A percentile compares a stretch with the other conserved stretches of the same genome.
These are phyloP conservation scores for Volutella citrinella DNA, from an alignment of 2,329 filamentous ascomycete genomes.

Conservation along the genomic window DNA sequence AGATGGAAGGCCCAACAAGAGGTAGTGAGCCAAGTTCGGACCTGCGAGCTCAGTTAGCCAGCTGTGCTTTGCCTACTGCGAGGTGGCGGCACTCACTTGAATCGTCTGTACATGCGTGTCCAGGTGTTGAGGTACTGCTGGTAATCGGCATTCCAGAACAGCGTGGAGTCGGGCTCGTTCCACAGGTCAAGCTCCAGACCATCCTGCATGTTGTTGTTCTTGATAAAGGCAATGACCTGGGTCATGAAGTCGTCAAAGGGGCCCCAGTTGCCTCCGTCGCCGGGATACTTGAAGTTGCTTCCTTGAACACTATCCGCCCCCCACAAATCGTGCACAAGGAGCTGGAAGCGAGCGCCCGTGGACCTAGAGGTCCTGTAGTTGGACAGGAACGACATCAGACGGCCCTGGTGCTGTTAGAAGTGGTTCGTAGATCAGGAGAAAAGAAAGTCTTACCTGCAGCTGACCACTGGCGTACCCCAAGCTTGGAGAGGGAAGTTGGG, in stretches of 20 bases:
- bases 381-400: slow-evolving; percentile 1
- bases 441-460: no score
- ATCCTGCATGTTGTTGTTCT: background rate
- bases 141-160: slow-evolving; percentile 3
- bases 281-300: background rate
- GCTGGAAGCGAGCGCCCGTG: slow-evolving; percentile 1
- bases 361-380: slow-evolving; percentile 1
- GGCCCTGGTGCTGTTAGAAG: no score
- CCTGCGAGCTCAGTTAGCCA: no score
- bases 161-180: slow-evolving; percentile 2
- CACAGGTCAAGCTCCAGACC: slow-evolving; percentile 3
- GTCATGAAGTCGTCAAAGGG: slow-evolving; percentile 1
- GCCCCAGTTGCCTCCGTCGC: slow-evolving; percentile 1
- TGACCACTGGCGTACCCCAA: background rate
- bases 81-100: no score
- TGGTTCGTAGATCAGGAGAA: no score
- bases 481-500: background rate
- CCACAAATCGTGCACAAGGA: slow-evolving; percentile 3
- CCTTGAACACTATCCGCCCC: slow-evolving; percentile 3
- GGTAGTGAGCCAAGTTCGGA: background rate
- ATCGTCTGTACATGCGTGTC: no score
- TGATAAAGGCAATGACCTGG: slow-evolving; percentile 4
- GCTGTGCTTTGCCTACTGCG: no score
- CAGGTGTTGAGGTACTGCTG: slow-evolving; percentile 3
- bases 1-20: background rate